Evolutionary conservation across 768 basidiomycete species (phyloP).

Genomic region (Exsudoporus frostii): DNA sequence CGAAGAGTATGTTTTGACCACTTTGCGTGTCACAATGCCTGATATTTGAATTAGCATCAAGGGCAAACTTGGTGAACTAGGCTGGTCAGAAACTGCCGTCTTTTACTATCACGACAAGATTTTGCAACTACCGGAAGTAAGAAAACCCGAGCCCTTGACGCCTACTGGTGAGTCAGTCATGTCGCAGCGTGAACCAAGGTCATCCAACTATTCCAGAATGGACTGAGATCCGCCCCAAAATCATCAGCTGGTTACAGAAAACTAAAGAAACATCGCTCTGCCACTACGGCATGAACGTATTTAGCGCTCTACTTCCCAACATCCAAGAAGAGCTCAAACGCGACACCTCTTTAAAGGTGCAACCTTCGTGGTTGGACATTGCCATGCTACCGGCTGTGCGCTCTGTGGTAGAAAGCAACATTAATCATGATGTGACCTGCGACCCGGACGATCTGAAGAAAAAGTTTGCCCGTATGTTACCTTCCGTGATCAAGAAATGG

Average conservation of each 20-base stretch:
- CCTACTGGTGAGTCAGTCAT: conserved; percentile 4
- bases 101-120: not conserved
- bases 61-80: not conserved
- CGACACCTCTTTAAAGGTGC: not conserved
- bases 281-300: not conserved
- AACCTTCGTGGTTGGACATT: conserved; percentile 3
- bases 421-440: not conserved
- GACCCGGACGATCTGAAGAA: not conserved
- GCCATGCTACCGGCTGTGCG: not conserved
- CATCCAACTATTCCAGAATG: conserved; percentile 4
- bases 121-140: conserved; percentile 4
- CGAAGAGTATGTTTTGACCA: not conserved
- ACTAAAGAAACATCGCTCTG: not conserved
- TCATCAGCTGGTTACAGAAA: not conserved
- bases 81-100: not conserved
- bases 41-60: conserved; percentile 2
- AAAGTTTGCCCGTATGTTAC: not conserved
- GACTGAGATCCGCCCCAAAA: conserved; percentile 1
- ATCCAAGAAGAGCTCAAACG: not conserved
- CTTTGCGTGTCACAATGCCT: not conserved
- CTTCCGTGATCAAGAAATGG: conserved; percentile 1
- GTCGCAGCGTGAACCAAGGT: not conserved
- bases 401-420: not conserved
- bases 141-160: conserved; percentile 1
- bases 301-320: too few species aligned